These are phyloP conservation scores for Solanum chaucha DNA, from an alignment of 257 asterid genomes.

Conservation along the genomic window DNA sequence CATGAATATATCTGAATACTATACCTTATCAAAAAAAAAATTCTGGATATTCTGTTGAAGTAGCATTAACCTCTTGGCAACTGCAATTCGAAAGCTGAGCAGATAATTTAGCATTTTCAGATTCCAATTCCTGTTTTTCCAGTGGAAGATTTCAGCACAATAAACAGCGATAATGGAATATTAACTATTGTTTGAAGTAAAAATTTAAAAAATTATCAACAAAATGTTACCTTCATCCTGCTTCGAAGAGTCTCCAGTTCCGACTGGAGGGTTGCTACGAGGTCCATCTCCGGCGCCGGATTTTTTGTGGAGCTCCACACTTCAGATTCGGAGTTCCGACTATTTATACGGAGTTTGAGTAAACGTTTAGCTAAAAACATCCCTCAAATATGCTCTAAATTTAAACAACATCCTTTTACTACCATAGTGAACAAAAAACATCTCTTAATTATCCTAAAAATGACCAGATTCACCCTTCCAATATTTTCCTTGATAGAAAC, in stretches of 20 bases:
- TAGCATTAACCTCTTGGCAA: slow-evolving; percentile 48
- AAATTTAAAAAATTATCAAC: background rate
- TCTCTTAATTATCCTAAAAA: too few species aligned
- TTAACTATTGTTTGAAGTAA: background rate
- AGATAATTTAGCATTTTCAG: slow-evolving; percentile 51
- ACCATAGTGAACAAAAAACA: too few species aligned
- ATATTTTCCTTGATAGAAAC: too few species aligned
- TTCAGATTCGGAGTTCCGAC: slow-evolving; percentile 1
- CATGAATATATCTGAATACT: background rate
- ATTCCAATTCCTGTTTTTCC: slow-evolving; percentile 48
- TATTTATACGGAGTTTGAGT: background rate
- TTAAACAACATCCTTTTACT: too few species aligned
- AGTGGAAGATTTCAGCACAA: background rate
- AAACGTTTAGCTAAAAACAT: background rate
- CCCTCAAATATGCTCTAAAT: too few species aligned
- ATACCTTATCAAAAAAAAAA: background rate
- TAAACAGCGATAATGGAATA: background rate
- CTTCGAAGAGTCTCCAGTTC: slow-evolving; percentile 39
- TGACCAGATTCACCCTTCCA: too few species aligned
- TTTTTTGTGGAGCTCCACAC: background rate
- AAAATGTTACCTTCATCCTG: slow-evolving; percentile 33
- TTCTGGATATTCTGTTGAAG: background rate
- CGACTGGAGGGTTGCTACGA: slow-evolving; percentile 18
- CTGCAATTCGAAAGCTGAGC: slow-evolving; percentile 42
- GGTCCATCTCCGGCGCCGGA: slow-evolving; percentile 9